These are phyloP conservation scores for Candida succiphila DNA, from an alignment of 805 yeast genomes.

Conservation along the genomic window DNA sequence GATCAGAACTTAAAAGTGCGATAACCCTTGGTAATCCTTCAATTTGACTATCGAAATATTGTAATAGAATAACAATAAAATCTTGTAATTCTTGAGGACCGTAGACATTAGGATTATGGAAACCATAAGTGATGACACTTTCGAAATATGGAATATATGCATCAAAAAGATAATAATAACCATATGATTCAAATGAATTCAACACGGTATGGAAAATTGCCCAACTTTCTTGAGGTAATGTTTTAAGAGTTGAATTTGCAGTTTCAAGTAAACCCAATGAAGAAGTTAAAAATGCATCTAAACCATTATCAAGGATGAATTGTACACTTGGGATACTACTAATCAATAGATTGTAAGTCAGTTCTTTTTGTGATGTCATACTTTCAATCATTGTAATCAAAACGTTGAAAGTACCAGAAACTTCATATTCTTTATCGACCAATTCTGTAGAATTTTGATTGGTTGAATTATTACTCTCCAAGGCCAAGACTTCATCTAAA, in stretches of 20 bases:
- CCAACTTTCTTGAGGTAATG: conserved; percentile 35
- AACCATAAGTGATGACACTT: conserved; percentile 36
- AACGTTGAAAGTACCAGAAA: conserved; percentile 71
- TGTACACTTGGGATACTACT: conserved; percentile 61
- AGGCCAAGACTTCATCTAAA: conserved; percentile 50
- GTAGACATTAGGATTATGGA: conserved; percentile 12
- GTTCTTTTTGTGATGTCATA: conserved; percentile 65
- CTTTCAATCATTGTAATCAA: conserved; percentile 73
- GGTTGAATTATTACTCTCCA: conserved; percentile 25
- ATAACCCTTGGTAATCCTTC: background rate
- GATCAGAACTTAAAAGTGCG: background rate
- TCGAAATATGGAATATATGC: conserved; percentile 37
- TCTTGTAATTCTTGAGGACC: conserved; percentile 10
- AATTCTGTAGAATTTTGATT: conserved; percentile 24
- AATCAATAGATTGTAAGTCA: conserved; percentile 55
- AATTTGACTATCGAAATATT: conserved; percentile 8
- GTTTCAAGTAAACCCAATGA: conserved; percentile 62
- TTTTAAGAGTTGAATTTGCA: conserved; percentile 50
- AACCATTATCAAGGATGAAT: conserved; percentile 51
- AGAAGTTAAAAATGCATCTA: conserved; percentile 71
- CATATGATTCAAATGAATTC: conserved; percentile 40
- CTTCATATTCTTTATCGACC: conserved; percentile 73
- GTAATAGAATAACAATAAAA: conserved; percentile 6
- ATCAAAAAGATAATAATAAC: conserved; percentile 37
- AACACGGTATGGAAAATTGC: conserved; percentile 29